Evolutionary conservation across 2,329 filamentous ascomycete genomes (phyloP).

Genomic region (Bipolaris victoriae): DNA sequence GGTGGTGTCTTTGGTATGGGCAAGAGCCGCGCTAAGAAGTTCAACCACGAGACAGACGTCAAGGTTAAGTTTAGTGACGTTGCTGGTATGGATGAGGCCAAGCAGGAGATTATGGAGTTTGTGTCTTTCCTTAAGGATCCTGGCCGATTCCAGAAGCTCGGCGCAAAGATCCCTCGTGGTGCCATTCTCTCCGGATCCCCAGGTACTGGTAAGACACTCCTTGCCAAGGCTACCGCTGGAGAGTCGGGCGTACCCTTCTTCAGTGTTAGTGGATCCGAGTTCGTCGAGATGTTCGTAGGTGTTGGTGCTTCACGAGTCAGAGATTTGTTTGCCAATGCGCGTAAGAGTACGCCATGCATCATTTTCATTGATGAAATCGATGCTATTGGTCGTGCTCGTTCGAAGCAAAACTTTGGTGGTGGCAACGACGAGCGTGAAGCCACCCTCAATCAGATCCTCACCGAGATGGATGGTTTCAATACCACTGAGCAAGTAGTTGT

Average conservation of each 20-base stretch:
- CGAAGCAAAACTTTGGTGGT: constrained; percentile 81
- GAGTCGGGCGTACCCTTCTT: constrained; percentile 98
- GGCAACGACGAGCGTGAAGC: constrained; percentile 97
- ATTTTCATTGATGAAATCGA: constrained; percentile 99
- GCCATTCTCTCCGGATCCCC: constrained; percentile 97
- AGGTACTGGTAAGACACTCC: constrained; percentile 95
- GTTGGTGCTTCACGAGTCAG: constrained; percentile 94
- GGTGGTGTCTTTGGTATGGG: constrained; percentile 91
- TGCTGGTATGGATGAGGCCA: constrained; percentile 97
- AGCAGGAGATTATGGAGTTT: constrained; percentile 98
- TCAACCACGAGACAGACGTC: constrained; percentile 95
- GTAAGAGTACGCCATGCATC: constrained; percentile 96
- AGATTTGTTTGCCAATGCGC: constrained; percentile 90
- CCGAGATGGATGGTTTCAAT: constrained; percentile 99
- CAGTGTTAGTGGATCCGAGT: constrained; percentile 97
- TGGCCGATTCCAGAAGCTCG: constrained; percentile 87
- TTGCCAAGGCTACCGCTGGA: constrained; percentile 96
- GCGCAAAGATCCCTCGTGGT: constrained; percentile 96
- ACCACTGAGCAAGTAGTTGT: constrained; percentile 96
- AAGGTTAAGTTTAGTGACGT: constrained; percentile 98
- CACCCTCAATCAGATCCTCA: constrained; percentile 96
- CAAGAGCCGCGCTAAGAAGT: constrained; percentile 93
- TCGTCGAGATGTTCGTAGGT: constrained; percentile 99
- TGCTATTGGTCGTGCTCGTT: constrained; percentile 89
- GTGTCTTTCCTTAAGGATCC: constrained; percentile 96